Conservation (phyloP, 2,329 filamentous ascomycete species). For the Fusarium luffae region DNA sequence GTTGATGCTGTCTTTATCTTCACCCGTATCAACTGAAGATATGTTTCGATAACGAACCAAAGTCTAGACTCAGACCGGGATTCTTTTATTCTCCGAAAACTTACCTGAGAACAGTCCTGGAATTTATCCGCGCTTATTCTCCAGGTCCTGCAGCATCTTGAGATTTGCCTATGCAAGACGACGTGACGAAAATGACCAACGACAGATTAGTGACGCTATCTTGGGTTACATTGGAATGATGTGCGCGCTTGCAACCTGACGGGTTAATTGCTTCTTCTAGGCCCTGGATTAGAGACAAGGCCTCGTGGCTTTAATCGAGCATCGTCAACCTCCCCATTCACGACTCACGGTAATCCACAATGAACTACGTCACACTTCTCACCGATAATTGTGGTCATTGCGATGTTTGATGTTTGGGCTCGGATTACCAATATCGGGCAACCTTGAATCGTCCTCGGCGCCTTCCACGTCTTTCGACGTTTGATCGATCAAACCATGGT, state of each 20-base stretch:
- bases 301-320: not conserved
- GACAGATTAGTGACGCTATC: conserved; percentile 4
- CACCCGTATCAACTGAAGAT: not conserved
- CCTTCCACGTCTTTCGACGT: conserved; percentile 16
- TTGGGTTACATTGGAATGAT: conserved; percentile 8
- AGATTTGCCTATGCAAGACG: conserved; percentile 13
- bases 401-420: not conserved
- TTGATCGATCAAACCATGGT: conserved; percentile 36
- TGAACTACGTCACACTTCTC: not conserved
- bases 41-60: not conserved
- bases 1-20: not conserved
- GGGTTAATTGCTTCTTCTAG: not conserved
- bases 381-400: not conserved
- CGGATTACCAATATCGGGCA: not conserved
- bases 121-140: not conserved
- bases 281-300: not conserved
- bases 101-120: not conserved
- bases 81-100: not conserved
- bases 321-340: not conserved
- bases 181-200: not conserved
- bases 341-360: not conserved
- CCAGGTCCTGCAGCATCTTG: not conserved
- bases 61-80: not conserved
- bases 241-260: conserved; percentile 27
- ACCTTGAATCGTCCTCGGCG: conserved; percentile 8